Evolutionary conservation across 2,329 filamentous ascomycete species (phyloP).

Genomic region (Ophiostoma populinum): DNA sequence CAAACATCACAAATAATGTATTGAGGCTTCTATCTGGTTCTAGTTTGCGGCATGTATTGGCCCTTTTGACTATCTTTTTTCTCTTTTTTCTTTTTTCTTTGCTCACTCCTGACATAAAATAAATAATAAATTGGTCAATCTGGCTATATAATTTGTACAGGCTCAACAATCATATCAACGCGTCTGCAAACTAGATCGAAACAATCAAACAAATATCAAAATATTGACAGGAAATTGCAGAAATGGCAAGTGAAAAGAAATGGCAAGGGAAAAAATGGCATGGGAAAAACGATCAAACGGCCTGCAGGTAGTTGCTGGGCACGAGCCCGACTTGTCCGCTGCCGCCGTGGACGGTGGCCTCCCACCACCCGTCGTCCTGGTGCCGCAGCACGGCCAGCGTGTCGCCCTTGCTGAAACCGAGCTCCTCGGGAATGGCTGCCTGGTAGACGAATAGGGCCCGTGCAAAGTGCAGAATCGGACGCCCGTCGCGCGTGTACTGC

Average conservation of each 20-base stretch:
- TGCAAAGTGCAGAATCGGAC: constrained; percentile 80
- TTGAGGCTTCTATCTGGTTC: too few relatives aligned
- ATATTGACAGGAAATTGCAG: too few relatives aligned
- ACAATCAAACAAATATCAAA: too few relatives aligned
- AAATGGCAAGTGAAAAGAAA: neutral
- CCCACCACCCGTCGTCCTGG: constrained; percentile 99
- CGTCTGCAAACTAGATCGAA: too few relatives aligned
- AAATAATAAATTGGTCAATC: too few relatives aligned
- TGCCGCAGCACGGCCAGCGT: constrained; percentile 73
- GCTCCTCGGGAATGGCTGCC: constrained; percentile 86
- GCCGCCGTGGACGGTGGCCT: constrained; percentile 72
- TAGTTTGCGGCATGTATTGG: too few relatives aligned
- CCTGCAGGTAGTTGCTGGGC: constrained; percentile 49
- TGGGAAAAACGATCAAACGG: neutral
- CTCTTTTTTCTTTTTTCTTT: too few relatives aligned
- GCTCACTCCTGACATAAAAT: too few relatives aligned
- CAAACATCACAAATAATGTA: too few relatives aligned
- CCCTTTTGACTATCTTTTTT: too few relatives aligned
- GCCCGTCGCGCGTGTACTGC: constrained; percentile 71
- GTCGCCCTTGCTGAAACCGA: constrained; percentile 85
- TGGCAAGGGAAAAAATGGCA: neutral
- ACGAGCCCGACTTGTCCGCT: constrained; percentile 43
- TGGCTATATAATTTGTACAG: too few relatives aligned
- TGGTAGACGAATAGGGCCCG: constrained; percentile 88
- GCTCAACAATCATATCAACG: too few relatives aligned